A percentile compares a stretch with the other conserved stretches of the same genome.
Conservation (phyloP, 2,329 filamentous ascomycete species). For the Purpureocillium takamizusanense region DNA sequence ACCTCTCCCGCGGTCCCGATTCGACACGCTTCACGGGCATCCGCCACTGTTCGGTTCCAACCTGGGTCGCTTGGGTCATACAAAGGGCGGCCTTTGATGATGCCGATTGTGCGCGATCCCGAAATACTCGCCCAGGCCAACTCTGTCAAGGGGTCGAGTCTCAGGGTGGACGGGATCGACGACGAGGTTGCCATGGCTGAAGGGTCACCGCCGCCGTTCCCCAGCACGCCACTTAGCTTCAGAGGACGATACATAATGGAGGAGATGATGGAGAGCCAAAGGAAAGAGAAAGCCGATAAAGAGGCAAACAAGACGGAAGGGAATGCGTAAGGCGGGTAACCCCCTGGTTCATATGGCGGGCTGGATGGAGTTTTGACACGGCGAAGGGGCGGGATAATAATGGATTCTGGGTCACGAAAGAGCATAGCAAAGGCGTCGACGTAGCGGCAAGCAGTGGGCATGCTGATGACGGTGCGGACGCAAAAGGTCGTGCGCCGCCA, state of each 20-base stretch:
- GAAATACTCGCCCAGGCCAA: constrained; percentile 39
- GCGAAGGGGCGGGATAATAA: not conserved
- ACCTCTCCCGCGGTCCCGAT: constrained; percentile 37
- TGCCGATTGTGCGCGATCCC: constrained; percentile 40
- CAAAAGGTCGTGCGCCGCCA: too few relatives aligned
- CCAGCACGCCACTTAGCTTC: constrained; percentile 36
- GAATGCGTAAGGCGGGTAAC: not conserved
- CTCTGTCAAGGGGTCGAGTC: constrained; percentile 37
- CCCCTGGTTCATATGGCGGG: constrained; percentile 2
- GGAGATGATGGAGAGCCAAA: constrained; percentile 25
- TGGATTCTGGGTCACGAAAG: constrained; percentile 10
- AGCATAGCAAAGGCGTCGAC: constrained; percentile 19
- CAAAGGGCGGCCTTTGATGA: constrained; percentile 41
- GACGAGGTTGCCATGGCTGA: constrained; percentile 41
- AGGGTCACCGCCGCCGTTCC: constrained; percentile 31
- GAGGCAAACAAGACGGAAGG: constrained; percentile 6
- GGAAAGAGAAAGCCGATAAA: constrained; percentile 11
- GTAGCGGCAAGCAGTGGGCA: constrained; percentile 1
- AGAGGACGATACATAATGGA: constrained; percentile 40
- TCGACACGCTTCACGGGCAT: constrained; percentile 8
- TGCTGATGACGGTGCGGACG: too few relatives aligned
- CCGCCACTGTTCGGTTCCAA: constrained; percentile 24
- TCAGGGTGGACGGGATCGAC: constrained; percentile 44
- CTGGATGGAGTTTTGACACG: constrained; percentile 13
- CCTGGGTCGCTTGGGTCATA: constrained; percentile 42